Percentiles rank a stretch among this genome's conserved stretches.
phyloP scores from a whole-genome alignment of 768 basidiomycete species.

The Tricholoma flavovirens region DNA sequence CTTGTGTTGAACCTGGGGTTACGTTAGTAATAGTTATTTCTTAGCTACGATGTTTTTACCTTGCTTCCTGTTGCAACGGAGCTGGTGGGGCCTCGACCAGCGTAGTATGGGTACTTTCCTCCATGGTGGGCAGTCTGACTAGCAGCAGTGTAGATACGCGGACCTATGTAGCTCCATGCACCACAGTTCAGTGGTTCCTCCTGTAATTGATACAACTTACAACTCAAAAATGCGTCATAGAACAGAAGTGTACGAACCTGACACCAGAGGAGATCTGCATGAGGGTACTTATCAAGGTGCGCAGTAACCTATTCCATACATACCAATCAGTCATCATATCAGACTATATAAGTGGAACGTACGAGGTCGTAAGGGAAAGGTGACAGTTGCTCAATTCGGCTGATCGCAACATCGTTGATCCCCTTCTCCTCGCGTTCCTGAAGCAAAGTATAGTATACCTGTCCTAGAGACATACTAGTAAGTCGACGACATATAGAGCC shows the following conservation, averaged over 20 bases:
- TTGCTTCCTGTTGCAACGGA: conserved; percentile 93
- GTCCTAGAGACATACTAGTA: conserved; percentile 43
- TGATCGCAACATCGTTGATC: conserved; percentile 91
- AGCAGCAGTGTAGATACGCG: conserved; percentile 90
- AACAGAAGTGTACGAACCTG: conserved; percentile 44
- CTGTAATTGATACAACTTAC: conserved; percentile 22
- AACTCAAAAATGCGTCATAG: background rate
- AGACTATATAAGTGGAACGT: conserved; percentile 17
- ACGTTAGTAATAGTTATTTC: conserved; percentile 7
- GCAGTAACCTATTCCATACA: conserved; percentile 63
- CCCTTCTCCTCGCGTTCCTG: conserved; percentile 89
- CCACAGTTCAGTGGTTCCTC: conserved; percentile 98
- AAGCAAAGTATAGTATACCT: conserved; percentile 88
- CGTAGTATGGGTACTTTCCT: conserved; percentile 86
- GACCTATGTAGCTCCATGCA: conserved; percentile 94
- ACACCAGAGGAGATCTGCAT: conserved; percentile 90
- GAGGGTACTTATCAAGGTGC: conserved; percentile 94
- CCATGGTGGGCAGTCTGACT: conserved; percentile 86
- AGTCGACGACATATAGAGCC: conserved; percentile 1
- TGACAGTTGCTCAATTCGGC: conserved; percentile 89
- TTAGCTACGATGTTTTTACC: conserved; percentile 34
- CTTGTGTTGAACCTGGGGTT: conserved; percentile 69
- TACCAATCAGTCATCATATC: background rate
- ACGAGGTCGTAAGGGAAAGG: conserved; percentile 97
- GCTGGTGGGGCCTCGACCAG: conserved; percentile 87